Evolutionary conservation across 352 stramenopile genomes (phyloP), one percentile per base, ranked within the genome.

Genomic region (Phytophthora brassicae): DNA sequence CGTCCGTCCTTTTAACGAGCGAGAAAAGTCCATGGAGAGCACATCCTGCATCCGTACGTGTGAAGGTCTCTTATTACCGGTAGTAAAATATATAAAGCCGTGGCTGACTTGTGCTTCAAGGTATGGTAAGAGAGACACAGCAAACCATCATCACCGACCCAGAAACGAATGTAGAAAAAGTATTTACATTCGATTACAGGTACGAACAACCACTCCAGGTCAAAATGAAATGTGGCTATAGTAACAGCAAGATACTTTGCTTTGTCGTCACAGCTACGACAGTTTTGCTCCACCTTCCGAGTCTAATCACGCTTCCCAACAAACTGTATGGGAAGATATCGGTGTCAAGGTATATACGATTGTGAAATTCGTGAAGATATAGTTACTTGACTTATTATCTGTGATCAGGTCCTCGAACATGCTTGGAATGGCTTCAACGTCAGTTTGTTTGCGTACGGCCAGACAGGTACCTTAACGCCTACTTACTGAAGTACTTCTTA

Each of bases 361-460:
- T 4, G n/a, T 9, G 20, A 58, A 49, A 35, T 9, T n/a, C 2
- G 31, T 39, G 29, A 31, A 22, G 39, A 3, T 43, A 11, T 14
- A 7, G 13, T 6, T 14, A 50, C 13, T 13, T 42, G 16, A 59
- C 23, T 19, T 19, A 35, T 4, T 11, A 36, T 9, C 26, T 53
- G 7, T 19, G 35, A 11, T 9, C 41, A 86, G 68, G 86, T 95
- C 16, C 75, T 95, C 4, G 86, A 96, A 59, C 90, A 96, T 55
- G 88, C 88, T 1, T 96, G 85, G 86, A 91, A 93, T 59, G 88
- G 88, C 11, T 96, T 95, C 80, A 95, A 96, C 43, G 85, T 94
- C 14, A 94, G 82, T 28, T 66, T 96, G 23, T 96, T 96, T 51
- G 87, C 87, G 6, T 95, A 96, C 52, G 87, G 87, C 0, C 87